Conservation (phyloP, 495 filamentous ascomycete genomes). For the Apodospora peruviana region DNA sequence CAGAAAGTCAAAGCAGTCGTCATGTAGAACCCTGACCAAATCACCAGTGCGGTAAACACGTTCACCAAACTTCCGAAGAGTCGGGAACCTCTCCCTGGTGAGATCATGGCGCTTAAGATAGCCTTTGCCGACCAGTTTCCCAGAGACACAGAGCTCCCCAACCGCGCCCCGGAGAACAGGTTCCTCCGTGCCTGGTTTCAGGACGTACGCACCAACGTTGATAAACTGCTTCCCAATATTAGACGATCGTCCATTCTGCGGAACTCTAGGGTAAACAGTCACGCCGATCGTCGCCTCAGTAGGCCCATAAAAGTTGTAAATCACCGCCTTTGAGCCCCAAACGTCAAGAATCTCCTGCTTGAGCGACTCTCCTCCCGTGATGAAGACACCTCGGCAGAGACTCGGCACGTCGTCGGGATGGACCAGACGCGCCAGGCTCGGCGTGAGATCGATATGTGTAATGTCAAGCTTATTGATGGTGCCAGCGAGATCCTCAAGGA, state of each 20-base stretch:
- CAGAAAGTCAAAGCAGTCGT: constrained; percentile 66
- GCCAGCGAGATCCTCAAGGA: constrained; percentile 68
- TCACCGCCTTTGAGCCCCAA: constrained; percentile 58
- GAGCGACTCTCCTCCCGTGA: constrained; percentile 67
- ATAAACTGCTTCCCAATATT: constrained; percentile 83
- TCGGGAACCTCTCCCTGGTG: constrained; percentile 58
- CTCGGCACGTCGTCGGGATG: constrained; percentile 63
- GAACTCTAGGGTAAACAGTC: constrained; percentile 71
- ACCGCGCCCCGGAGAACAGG: constrained; percentile 73
- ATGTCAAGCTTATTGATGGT: constrained; percentile 66
- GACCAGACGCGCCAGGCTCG: constrained; percentile 56
- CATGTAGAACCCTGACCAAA: constrained; percentile 64
- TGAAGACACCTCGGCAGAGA: constrained; percentile 65
- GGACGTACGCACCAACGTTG: constrained; percentile 75
- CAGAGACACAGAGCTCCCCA: constrained; percentile 83
- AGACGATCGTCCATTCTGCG: constrained; percentile 62
- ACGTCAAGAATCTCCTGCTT: constrained; percentile 66
- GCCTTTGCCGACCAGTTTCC: constrained; percentile 78
- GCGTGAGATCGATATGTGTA: constrained; percentile 81
- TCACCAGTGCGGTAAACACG: constrained; percentile 76
- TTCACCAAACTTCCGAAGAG: constrained; percentile 40
- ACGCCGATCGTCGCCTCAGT: constrained; percentile 89
- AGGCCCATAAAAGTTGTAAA: constrained; percentile 79
- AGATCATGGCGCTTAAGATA: constrained; percentile 75
- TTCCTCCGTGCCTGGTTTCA: constrained; percentile 60